Evolutionary conservation across 495 filamentous ascomycete genomes (phyloP).

Genomic region (Cercophora newfieldiana): DNA sequence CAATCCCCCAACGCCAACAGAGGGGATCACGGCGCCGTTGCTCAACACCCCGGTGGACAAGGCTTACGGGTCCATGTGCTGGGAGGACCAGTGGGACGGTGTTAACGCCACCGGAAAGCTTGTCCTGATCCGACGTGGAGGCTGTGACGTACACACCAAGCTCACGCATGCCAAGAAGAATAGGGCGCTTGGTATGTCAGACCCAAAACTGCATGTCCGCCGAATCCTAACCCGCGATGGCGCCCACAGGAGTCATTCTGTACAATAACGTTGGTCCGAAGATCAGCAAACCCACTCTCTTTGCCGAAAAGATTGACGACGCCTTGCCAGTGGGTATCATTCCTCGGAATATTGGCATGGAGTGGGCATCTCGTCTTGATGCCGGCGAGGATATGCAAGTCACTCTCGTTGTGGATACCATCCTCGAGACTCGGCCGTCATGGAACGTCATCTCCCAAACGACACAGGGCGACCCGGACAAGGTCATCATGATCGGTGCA

Average conservation of each 20-base stretch:
- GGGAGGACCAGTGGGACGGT: slow-evolving; percentile 38
- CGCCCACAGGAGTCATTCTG: too few species aligned
- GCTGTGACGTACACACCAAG: slow-evolving; percentile 62
- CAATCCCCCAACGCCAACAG: slow-evolving; percentile 26
- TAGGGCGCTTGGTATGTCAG: slow-evolving; percentile 57
- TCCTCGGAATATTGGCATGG: slow-evolving; percentile 48
- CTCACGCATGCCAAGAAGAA: slow-evolving; percentile 55
- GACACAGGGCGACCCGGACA: slow-evolving; percentile 63
- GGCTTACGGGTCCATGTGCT: slow-evolving; percentile 36
- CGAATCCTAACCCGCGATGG: too few species aligned
- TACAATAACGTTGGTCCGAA: too few species aligned
- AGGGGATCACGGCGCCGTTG: slow-evolving; percentile 23
- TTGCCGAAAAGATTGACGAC: slow-evolving; percentile 3
- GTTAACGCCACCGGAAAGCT: slow-evolving; percentile 53
- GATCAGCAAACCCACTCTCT: too few species aligned
- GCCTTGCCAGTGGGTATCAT: slow-evolving; percentile 34
- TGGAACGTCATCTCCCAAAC: slow-evolving; percentile 68
- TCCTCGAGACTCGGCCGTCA: slow-evolving; percentile 49
- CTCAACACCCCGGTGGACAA: slow-evolving; percentile 34
- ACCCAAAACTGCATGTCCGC: too few species aligned
- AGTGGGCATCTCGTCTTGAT: slow-evolving; percentile 43
- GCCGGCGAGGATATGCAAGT: slow-evolving; percentile 32
- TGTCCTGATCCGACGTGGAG: slow-evolving; percentile 62
- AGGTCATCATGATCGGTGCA: slow-evolving; percentile 62
- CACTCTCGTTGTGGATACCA: slow-evolving; percentile 37